A percentile compares a stretch with the other conserved stretches of the same genome.
Conservation (phyloP, 2,329 filamentous ascomycete genomes). For the Exophiala dermatitidis region DNA sequence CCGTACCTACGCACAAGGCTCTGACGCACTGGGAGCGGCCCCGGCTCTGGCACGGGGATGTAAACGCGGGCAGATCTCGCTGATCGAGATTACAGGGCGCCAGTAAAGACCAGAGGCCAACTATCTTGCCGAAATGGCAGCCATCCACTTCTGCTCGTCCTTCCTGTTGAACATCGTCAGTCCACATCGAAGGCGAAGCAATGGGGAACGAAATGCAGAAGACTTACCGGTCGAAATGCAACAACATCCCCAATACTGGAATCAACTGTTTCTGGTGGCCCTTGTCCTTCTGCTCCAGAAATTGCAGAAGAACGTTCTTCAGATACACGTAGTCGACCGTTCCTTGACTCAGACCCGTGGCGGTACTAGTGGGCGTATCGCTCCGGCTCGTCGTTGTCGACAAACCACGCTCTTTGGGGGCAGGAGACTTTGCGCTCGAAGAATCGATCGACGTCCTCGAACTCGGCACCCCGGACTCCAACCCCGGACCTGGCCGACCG, state of each 20-base stretch:
- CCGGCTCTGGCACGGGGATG: too few species aligned
- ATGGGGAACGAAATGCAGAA: not conserved
- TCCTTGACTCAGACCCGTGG: conserved; percentile 23
- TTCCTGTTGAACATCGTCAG: conserved; percentile 40
- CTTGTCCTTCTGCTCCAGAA: conserved; percentile 60
- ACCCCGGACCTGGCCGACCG: conserved; percentile 24
- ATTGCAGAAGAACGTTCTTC: conserved; percentile 60
- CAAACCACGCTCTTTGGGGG: conserved; percentile 38
- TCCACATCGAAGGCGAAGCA: too few species aligned
- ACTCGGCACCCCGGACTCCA: conserved; percentile 45
- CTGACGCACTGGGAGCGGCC: too few species aligned
- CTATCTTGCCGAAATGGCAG: conserved; percentile 55
- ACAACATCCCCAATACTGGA: conserved; percentile 57
- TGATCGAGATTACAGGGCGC: too few species aligned
- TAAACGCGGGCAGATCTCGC: too few species aligned
- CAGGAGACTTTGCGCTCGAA: conserved; percentile 30
- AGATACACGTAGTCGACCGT: conserved; percentile 56
- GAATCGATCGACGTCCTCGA: conserved; percentile 55
- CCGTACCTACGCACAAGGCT: too few species aligned
- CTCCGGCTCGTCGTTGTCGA: conserved; percentile 32
- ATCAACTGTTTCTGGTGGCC: conserved; percentile 61
- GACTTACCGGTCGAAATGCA: conserved; percentile 57
- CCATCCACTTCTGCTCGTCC: conserved; percentile 82
- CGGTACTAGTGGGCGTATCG: conserved; percentile 33
- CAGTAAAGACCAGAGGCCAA: not conserved